phyloP scores from a whole-genome alignment of 2,329 filamentous ascomycete genomes.

The Nakataea oryzae region DNA sequence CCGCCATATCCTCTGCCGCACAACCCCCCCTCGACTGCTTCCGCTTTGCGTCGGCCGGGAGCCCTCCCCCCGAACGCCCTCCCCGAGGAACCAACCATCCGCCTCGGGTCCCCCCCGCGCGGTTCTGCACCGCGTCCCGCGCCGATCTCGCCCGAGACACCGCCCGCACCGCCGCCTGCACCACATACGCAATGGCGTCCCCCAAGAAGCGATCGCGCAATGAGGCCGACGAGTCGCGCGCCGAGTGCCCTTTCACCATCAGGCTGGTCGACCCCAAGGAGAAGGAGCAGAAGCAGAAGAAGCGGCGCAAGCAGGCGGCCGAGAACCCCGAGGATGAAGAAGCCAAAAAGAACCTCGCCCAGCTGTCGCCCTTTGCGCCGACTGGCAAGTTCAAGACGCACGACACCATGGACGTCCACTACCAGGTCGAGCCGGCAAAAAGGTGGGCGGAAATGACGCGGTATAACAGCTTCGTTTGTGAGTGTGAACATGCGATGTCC shows the following conservation, averaged over 20 bases:
- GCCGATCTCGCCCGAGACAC: neutral
- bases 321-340: slow-evolving; percentile 32
- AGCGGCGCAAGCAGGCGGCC: slow-evolving; percentile 31
- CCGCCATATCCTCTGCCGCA: neutral
- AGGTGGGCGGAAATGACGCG: slow-evolving; percentile 48
- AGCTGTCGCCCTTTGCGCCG: slow-evolving; percentile 43
- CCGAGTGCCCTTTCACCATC: slow-evolving; percentile 45
- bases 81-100: too few relatives aligned
- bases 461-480: slow-evolving; percentile 52
- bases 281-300: slow-evolving; percentile 33
- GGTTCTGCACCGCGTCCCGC: neutral
- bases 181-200: slow-evolving; percentile 19
- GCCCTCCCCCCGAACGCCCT: neutral
- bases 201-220: slow-evolving; percentile 41
- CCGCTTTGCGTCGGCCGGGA: too few relatives aligned
- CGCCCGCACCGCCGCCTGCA: neutral
- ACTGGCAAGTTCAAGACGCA: slow-evolving; percentile 42
- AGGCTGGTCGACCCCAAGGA: slow-evolving; percentile 33
- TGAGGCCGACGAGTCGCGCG: slow-evolving; percentile 37
- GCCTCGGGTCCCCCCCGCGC: neutral
- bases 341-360: slow-evolving; percentile 32
- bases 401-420: slow-evolving; percentile 44
- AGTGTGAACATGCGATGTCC: slow-evolving; percentile 18
- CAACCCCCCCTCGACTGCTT: neutral
- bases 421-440: slow-evolving; percentile 40